A percentile compares a stretch with the other conserved stretches of the same genome.
Conservation (phyloP, 345 rosid species). For the Geranium brycei region DNA sequence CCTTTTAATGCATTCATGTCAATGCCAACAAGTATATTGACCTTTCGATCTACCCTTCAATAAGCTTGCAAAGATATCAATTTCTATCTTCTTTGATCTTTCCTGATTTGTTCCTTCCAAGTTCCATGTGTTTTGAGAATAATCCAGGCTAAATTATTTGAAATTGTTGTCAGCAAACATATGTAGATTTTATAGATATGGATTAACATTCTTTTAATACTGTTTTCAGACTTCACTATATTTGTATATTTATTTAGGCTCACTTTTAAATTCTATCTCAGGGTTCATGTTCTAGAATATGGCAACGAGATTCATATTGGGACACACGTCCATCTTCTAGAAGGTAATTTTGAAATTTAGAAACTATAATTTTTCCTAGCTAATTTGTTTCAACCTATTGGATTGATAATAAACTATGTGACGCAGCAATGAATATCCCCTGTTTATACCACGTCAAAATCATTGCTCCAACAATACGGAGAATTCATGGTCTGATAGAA, state of each 20-base stretch:
- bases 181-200: no score
- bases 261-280: slow-evolving; percentile 18
- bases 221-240: background rate
- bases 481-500: slow-evolving; percentile 83
- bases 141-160: background rate
- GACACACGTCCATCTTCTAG: slow-evolving; percentile 67
- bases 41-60: background rate
- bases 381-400: background rate
- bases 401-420: slow-evolving; percentile 13
- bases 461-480: slow-evolving; percentile 70
- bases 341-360: slow-evolving; percentile 14
- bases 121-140: background rate
- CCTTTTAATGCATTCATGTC: background rate
- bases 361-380: no score
- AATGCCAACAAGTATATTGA: background rate
- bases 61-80: background rate
- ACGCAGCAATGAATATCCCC: slow-evolving; percentile 83
- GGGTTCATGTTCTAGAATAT: slow-evolving; percentile 95
- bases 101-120: background rate
- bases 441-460: slow-evolving; percentile 81
- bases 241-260: background rate
- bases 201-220: background rate
- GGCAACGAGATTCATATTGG: slow-evolving; percentile 95
- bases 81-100: background rate
- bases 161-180: background rate